Base-by-base conservation (phyloP, 768 basidiomycete species). In the Glaciozyma antarctica region DNA sequence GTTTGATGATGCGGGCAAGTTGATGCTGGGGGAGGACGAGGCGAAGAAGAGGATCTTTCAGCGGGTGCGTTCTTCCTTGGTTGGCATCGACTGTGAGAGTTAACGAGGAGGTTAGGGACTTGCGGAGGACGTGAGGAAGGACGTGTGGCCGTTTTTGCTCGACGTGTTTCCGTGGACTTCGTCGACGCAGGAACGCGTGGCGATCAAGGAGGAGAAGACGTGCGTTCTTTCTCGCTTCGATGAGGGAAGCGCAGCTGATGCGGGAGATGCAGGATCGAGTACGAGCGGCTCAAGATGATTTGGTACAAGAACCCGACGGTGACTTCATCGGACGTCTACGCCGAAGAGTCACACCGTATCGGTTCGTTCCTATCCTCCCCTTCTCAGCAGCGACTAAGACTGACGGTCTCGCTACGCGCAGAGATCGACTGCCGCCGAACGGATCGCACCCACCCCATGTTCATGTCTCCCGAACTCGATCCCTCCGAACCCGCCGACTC, bases 371-470 rank as follows among this genome's bases (percentile, higher is more conserved):
- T 47, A 44, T 17, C 32, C 32, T 32, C 38, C 32, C 47, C 62
- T 16, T 44, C 24, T 62, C 41, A 4, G n/a, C 41, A 38, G 43
- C 60, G 16, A 41, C 65, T 43, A 9, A 16, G 30, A 47, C 60
- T 60, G 56, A 62, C 62, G 4, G 26, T 63, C 63, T 26, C 64
- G 15, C 28, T 43, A 58, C 34, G n/a, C 45, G 34, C 66, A 63
- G 90, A 98, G 73, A 95, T 99, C 63, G 95, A 98, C 75, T 98
- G 95, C 73, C 86, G 93, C 64, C 83, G 95, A 32, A 99, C 95
- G 26, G 95, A 99, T 76, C 82, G 95, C 45, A 87, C 82, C n/a
- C 94, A 98, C 71, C 85, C 89, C 8, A 81, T 97, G 61, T 98
- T 95, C 73, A 83, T 86, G 4, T 75, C 76, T 5, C 75, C 76